These are phyloP conservation scores for Camillea tinctor DNA, from an alignment of 2,329 filamentous ascomycete species.

Conservation along the genomic window DNA sequence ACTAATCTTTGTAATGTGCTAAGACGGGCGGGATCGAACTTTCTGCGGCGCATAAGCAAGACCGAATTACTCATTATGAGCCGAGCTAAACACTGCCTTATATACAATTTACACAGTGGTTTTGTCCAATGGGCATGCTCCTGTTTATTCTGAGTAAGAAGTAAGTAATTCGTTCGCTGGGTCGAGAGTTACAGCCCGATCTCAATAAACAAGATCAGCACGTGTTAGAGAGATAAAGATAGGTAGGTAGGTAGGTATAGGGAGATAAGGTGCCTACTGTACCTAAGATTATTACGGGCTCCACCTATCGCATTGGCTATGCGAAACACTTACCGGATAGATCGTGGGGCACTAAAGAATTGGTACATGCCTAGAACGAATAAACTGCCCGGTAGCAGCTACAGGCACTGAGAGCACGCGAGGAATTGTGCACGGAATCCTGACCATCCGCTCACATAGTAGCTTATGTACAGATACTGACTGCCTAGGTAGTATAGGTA, in stretches of 20 bases:
- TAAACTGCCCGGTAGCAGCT: background rate
- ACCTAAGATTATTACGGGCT: background rate
- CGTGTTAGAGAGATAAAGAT: too few species aligned
- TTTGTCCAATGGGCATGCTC: too few species aligned
- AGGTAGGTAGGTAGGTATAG: too few species aligned
- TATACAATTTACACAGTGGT: too few species aligned
- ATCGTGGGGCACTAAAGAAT: background rate
- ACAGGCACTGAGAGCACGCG: background rate
- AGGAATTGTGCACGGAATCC: conserved; percentile 12
- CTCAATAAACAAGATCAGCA: too few species aligned
- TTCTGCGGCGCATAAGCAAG: background rate
- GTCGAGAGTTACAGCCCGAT: too few species aligned
- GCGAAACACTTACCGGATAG: background rate
- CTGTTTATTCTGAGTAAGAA: too few species aligned
- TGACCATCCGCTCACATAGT: background rate
- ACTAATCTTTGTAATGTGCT: too few species aligned
- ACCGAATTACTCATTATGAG: background rate
- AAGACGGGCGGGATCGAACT: too few species aligned
- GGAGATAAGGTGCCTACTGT: too few species aligned
- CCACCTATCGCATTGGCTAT: background rate
- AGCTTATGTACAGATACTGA: background rate
- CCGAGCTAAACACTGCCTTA: background rate
- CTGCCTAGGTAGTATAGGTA: background rate
- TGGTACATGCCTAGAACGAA: background rate
- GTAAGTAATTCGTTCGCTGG: too few species aligned